These are phyloP conservation scores for Alliaria petiolata DNA, from an alignment of 345 rosid species.

Conservation along the genomic window DNA sequence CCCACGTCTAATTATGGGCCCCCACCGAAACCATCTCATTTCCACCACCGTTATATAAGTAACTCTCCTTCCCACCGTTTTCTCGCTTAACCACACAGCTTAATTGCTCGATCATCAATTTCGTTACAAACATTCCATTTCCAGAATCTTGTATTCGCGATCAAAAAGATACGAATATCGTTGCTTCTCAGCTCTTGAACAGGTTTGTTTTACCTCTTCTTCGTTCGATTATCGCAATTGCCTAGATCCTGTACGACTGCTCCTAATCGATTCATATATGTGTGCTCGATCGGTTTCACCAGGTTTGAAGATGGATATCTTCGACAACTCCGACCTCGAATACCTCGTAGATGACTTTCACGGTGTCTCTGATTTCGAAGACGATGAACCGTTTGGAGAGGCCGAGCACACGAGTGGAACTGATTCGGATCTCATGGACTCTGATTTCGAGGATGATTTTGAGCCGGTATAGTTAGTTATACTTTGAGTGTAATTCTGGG, in stretches of 20 bases:
- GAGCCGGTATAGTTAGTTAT: slow-evolving; percentile 40
- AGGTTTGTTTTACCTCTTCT: not conserved
- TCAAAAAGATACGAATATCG: not conserved
- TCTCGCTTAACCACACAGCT: not conserved
- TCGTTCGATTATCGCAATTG: too few relatives aligned
- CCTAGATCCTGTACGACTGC: too few relatives aligned
- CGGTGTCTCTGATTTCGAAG: slow-evolving; percentile 25
- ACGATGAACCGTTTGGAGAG: slow-evolving; percentile 16
- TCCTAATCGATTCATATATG: too few relatives aligned
- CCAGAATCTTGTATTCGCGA: not conserved
- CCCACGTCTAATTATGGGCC: not conserved
- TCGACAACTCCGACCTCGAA: slow-evolving; percentile 32
- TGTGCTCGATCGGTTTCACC: too few relatives aligned
- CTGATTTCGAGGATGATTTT: slow-evolving; percentile 60
- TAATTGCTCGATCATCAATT: not conserved
- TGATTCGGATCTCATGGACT: slow-evolving; percentile 6
- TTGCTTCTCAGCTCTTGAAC: not conserved
- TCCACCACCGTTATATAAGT: slow-evolving; percentile 9
- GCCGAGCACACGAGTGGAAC: not conserved
- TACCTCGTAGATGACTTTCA: slow-evolving; percentile 22
- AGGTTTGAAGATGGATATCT: slow-evolving; percentile 21
- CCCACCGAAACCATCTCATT: not conserved
- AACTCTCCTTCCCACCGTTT: not conserved
- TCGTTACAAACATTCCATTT: not conserved
- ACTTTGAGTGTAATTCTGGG: not conserved